Conservation (phyloP, 1,284 basidiomycete species). For the Leccinum idahoense region DNA sequence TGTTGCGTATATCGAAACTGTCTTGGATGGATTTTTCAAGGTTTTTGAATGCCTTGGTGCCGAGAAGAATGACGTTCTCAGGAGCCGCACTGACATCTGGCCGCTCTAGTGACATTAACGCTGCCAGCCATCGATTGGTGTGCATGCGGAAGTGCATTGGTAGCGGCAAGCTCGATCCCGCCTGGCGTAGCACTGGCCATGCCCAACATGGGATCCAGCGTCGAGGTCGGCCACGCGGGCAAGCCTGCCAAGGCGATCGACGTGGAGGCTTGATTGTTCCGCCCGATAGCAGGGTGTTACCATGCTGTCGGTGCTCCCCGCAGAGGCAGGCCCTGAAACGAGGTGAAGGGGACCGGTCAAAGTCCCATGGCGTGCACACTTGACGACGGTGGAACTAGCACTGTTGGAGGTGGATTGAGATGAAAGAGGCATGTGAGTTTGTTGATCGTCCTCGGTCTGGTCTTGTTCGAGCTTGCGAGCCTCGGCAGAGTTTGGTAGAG, state of each 20-base stretch:
- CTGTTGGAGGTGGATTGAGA: conserved; percentile 11
- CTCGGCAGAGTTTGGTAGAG: conserved; percentile 17
- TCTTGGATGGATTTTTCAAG: not conserved
- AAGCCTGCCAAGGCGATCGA: conserved; percentile 24
- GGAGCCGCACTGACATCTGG: conserved; percentile 9
- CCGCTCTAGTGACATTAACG: conserved; percentile 14
- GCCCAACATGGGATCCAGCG: conserved; percentile 29
- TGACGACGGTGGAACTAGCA: conserved; percentile 7
- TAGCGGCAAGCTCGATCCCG: conserved; percentile 25
- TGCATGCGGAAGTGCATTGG: conserved; percentile 10
- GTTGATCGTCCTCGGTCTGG: conserved; percentile 22
- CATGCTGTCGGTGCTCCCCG: conserved; percentile 13
- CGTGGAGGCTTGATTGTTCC: conserved; percentile 11
- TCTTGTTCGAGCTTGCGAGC: conserved; percentile 24
- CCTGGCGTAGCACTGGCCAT: conserved; percentile 30
- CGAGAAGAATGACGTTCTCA: not conserved
- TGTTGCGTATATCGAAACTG: too few species aligned
- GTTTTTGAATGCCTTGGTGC: not conserved
- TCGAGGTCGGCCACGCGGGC: conserved; percentile 29
- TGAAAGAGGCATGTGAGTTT: conserved; percentile 5
- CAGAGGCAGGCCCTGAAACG: conserved; percentile 15
- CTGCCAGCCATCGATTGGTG: conserved; percentile 13
- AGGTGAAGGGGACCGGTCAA: conserved; percentile 22
- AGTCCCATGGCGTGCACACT: conserved; percentile 29
- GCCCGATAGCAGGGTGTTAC: conserved; percentile 14